Evolutionary conservation across 108 stramenopile genomes (phyloP).

Genomic region (Cylindrotheca fusiformis): DNA sequence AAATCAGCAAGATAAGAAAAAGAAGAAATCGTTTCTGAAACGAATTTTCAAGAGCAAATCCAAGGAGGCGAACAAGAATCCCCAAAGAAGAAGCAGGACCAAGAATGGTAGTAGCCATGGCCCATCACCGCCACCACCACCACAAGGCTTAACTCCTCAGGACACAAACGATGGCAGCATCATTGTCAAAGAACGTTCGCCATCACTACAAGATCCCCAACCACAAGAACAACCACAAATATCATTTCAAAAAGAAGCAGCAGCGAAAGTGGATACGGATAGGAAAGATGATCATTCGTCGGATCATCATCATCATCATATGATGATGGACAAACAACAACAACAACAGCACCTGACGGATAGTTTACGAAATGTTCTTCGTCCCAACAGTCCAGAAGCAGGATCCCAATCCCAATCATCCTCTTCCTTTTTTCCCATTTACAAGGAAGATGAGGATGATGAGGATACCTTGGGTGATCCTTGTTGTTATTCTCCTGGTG

Average conservation of each 20-base stretch:
- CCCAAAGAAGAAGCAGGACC: background rate
- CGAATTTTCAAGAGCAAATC: background rate
- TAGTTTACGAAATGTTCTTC: background rate
- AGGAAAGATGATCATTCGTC: background rate
- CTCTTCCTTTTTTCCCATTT: no score
- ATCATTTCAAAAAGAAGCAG: background rate
- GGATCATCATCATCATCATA: background rate
- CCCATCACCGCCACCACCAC: background rate
- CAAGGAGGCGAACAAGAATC: background rate
- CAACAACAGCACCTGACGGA: background rate
- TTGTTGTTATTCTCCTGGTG: no score
- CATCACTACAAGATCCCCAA: background rate
- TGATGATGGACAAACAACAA: background rate
- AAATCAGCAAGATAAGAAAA: no score
- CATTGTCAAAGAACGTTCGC: background rate
- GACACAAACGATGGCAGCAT: background rate
- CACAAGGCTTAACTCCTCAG: background rate
- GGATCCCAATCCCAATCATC: no score
- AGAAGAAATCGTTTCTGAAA: background rate
- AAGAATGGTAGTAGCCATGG: background rate
- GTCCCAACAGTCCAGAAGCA: no score
- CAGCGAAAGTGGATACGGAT: background rate
- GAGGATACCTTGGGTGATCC: no score
- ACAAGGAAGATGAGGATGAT: background rate
- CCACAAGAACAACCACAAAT: background rate